Evolutionary conservation across 2,329 filamentous ascomycete species (phyloP), one percentile per base, ranked within the genome.

Genomic region (Bipolaris oryzae): DNA sequence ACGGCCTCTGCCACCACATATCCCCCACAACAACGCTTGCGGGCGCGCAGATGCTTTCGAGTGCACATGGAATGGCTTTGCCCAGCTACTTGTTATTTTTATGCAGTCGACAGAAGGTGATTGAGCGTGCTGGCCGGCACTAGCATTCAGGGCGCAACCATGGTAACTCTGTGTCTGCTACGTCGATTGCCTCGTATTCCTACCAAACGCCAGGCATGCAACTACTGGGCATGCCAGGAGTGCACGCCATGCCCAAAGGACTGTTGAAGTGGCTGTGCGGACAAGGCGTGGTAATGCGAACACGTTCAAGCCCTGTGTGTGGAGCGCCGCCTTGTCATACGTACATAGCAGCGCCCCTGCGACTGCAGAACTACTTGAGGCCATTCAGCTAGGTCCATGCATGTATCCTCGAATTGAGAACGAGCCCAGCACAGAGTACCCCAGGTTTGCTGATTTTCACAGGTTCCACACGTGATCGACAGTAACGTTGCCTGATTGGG

Each of bases 401-500:
- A 38, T 28, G 45, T 15, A 28, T 20, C 20, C 45, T 50, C 48
- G 25, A 11, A 50, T 31, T 53, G 28, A 45, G 49, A 52, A 52
- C 49, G 50, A 42, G 38, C 13, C 49, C 55, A 42, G 38, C 16
- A 35, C 10, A 34, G 41, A 53, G 18, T 53, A 53, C 51, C 51
- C 53, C 53, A 34, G 50, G 48, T 44, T 52, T 52, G 48, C 44
- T 50, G 53, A 56, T 57, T 57, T 57, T 57, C 55, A 53, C 34
- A 50, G 50, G 55, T 57, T 53, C 55, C 55, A 57, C 55, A 57
- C 55, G 55, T 57, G 55, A 57, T 57, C 55, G 55, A 35, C 55
- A 39, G 33, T 15, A 11, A 25, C 15, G 20, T 16, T 54, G 9
- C 55, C 55, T 0, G n/a, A 44, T 21, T 1, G 11, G 41, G 45